Percentiles rank a stretch among this genome's conserved stretches.
These are phyloP conservation scores for Blastobotrys peoriensis DNA, from an alignment of 805 yeast species.

Conservation along the genomic window DNA sequence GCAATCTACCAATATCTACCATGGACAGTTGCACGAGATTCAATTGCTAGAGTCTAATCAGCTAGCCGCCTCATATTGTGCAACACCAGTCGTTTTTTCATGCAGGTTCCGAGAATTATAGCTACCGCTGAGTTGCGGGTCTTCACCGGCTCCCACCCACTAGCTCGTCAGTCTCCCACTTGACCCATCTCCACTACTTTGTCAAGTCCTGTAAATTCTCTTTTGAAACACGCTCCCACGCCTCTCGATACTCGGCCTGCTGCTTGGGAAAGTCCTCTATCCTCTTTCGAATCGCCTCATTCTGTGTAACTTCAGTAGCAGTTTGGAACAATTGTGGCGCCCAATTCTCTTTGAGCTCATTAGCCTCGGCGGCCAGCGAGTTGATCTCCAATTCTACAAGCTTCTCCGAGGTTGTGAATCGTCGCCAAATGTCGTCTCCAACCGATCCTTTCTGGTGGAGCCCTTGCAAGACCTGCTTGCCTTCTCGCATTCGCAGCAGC, in stretches of 20 bases:
- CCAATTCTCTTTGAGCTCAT: slow-evolving; percentile 72
- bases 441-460: slow-evolving; percentile 84
- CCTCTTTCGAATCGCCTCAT: slow-evolving; percentile 84
- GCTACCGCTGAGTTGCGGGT: too few species aligned
- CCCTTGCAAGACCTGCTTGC: slow-evolving; percentile 58
- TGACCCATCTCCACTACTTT: background rate
- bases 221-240: slow-evolving; percentile 14
- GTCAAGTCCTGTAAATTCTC: slow-evolving; percentile 13
- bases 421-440: slow-evolving; percentile 82
- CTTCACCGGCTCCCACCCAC: too few species aligned
- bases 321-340: slow-evolving; percentile 65
- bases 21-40: too few species aligned
- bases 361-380: slow-evolving; percentile 71
- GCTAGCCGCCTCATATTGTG: too few species aligned
- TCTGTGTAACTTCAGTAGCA: slow-evolving; percentile 85
- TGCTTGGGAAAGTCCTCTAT: slow-evolving; percentile 29
- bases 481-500: slow-evolving; percentile 73
- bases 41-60: too few species aligned
- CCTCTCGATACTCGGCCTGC: slow-evolving; percentile 19
- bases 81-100: too few species aligned
- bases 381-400: slow-evolving; percentile 75
- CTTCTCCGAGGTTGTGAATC: slow-evolving; percentile 71
- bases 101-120: too few species aligned
- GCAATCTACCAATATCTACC: too few species aligned
- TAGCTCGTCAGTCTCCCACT: too few species aligned